Evolutionary conservation across 1,139 yeast species (phyloP).

Genomic region (Cylindricascospora bacillispora): DNA sequence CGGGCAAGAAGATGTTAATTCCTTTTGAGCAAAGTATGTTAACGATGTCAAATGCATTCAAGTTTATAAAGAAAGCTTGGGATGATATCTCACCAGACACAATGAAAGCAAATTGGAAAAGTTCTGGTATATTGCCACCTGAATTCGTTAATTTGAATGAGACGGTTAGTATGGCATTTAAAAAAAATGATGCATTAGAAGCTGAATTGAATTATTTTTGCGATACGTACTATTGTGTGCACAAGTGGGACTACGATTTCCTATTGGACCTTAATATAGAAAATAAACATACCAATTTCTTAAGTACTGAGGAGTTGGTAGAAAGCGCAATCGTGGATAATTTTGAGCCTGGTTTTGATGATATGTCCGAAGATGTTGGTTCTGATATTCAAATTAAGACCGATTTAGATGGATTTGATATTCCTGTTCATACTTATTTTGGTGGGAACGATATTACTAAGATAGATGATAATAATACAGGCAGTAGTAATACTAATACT

Average conservation of each 20-base stretch:
- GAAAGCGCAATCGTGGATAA: slow-evolving; percentile 41
- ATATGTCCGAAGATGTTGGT: slow-evolving; percentile 2
- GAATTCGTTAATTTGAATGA: slow-evolving; percentile 18
- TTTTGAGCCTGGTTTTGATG: slow-evolving; percentile 4
- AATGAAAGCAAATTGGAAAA: slow-evolving; percentile 43
- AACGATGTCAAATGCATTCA: slow-evolving; percentile 43
- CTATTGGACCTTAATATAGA: slow-evolving; percentile 46
- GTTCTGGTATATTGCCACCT: slow-evolving; percentile 30
- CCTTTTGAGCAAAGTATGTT: slow-evolving; percentile 31
- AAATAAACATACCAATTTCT: slow-evolving; percentile 40
- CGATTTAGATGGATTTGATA: slow-evolving; percentile 6
- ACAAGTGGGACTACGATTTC: slow-evolving; percentile 49
- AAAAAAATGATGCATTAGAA: slow-evolving; percentile 27
- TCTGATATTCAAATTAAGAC: too few species aligned
- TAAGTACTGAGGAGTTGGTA: slow-evolving; percentile 51
- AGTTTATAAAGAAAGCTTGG: slow-evolving; percentile 49
- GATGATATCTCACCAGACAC: slow-evolving; percentile 34
- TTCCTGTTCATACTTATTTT: slow-evolving; percentile 5
- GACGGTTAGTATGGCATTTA: slow-evolving; percentile 24
- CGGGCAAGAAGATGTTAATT: slow-evolving; percentile 11
- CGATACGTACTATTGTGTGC: slow-evolving; percentile 35
- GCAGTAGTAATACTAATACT: neutral
- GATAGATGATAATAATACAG: neutral
- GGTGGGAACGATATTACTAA: slow-evolving; percentile 2
- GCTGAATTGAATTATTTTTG: slow-evolving; percentile 32